These are phyloP conservation scores for Saposhnikovia divaricata DNA, from an alignment of 129 eudicot species.

Conservation along the genomic window DNA sequence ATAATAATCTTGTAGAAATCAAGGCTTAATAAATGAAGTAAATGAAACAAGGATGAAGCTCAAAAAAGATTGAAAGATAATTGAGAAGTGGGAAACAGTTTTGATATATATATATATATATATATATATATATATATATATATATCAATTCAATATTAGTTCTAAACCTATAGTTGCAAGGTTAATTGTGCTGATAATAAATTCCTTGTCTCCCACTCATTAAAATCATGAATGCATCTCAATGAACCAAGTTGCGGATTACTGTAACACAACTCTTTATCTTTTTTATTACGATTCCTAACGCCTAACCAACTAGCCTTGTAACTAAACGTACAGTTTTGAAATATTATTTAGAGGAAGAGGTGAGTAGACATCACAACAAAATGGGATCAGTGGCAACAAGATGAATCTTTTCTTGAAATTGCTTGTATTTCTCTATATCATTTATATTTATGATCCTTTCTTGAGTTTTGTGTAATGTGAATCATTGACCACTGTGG, in stretches of 20 bases:
- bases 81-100: background rate
- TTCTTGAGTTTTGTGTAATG: background rate
- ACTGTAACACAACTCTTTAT: background rate
- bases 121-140: too few species aligned
- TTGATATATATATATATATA: too few species aligned
- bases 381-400: background rate
- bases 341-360: background rate
- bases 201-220: background rate
- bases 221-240: background rate
- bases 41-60: background rate
- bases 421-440: background rate
- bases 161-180: background rate
- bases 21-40: background rate
- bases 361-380: background rate
- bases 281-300: background rate
- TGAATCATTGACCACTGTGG: background rate
- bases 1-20: background rate
- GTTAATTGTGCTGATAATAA: background rate
- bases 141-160: background rate
- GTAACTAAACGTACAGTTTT: background rate
- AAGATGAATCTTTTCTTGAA: background rate
- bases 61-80: background rate
- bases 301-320: background rate
- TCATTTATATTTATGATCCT: background rate
- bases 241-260: background rate